Conservation (phyloP, 2,329 filamentous ascomycete genomes). For the Chrysoporthe austroafricana region DNA sequence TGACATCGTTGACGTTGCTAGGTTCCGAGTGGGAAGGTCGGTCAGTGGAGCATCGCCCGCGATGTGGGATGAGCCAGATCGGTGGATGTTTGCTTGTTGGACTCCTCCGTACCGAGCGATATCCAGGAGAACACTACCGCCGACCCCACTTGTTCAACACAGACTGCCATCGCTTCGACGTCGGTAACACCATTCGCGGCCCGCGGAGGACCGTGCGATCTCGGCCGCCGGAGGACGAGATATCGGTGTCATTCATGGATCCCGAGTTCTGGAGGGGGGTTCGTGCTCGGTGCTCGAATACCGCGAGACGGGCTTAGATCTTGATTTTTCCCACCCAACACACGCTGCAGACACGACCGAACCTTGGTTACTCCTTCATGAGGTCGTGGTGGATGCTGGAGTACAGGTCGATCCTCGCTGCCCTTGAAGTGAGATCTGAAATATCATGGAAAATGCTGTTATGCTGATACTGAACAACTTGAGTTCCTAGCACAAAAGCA, state of each 20-base stretch:
- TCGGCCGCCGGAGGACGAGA: neutral
- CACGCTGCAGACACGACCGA: neutral
- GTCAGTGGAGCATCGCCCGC: neutral
- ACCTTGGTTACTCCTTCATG: neutral
- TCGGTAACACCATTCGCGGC: neutral
- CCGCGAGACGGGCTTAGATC: neutral
- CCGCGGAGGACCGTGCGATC: constrained; percentile 2
- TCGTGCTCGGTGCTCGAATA: neutral
- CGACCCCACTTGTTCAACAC: constrained; percentile 7
- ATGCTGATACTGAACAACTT: neutral
- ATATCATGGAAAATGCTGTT: neutral
- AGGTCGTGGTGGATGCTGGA: neutral
- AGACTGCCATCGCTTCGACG: neutral
- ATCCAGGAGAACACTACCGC: neutral
- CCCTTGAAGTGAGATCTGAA: neutral
- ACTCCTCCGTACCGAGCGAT: too few relatives aligned
- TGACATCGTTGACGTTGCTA: neutral
- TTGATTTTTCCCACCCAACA: neutral
- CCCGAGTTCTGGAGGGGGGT: neutral
- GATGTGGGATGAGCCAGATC: neutral
- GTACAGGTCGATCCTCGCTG: neutral
- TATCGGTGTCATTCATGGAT: neutral
- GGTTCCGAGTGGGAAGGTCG: constrained; percentile 6
- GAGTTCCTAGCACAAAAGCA: neutral
- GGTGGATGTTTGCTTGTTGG: neutral